Conservation (phyloP, 2,329 filamentous ascomycete genomes). For the Pochonia chlamydosporia region DNA sequence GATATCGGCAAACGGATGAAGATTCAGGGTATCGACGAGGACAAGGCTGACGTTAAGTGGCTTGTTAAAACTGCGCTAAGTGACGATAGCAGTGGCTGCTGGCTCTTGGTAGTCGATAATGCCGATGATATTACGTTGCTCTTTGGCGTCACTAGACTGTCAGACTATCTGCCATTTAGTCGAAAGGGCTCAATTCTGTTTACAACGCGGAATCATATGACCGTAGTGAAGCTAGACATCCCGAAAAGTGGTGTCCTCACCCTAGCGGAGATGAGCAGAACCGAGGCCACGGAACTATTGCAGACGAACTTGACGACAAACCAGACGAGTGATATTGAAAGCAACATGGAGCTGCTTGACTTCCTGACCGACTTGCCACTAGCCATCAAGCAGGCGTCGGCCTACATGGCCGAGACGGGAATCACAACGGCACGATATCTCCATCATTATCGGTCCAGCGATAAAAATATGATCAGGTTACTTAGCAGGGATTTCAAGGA, state of each 20-base stretch:
- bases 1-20: conserved; percentile 21
- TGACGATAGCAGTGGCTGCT: too few species aligned
- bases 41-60: conserved; percentile 26
- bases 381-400: conserved; percentile 29
- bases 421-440: conserved; percentile 21
- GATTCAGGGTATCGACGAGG: conserved; percentile 23
- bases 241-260: conserved; percentile 12
- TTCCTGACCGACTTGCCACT: conserved; percentile 25
- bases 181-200: conserved; percentile 12
- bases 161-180: conserved; percentile 11
- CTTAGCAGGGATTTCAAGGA: conserved; percentile 26
- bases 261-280: conserved; percentile 15
- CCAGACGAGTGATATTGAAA: conserved; percentile 15
- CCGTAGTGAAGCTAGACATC: conserved; percentile 7
- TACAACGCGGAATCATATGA: conserved; percentile 10
- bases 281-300: conserved; percentile 18
- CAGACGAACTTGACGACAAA: conserved; percentile 9
- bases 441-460: conserved; percentile 13
- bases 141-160: conserved; percentile 14
- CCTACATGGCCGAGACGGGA: conserved; percentile 25
- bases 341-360: conserved; percentile 20
- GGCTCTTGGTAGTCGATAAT: too few species aligned
- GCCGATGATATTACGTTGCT: too few species aligned
- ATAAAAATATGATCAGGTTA: conserved; percentile 15
- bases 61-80: conserved; percentile 23